Evolutionary conservation across 441 rosid genomes (phyloP), one percentile per base, ranked within the genome.

Genomic region (Arabidopsis lyrata): DNA sequence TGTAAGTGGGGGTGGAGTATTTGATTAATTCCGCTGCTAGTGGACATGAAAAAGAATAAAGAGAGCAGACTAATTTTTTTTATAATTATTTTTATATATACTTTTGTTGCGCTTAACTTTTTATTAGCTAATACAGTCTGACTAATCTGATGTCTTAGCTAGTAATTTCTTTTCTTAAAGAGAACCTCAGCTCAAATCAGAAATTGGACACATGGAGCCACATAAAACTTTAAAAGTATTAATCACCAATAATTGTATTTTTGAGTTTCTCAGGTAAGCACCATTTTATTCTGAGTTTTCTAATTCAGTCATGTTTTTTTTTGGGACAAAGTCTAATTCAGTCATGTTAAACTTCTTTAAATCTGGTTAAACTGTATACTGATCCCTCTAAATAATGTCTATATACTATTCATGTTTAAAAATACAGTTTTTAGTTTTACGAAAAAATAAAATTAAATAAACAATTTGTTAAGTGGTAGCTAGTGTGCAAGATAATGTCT

Each of bases 81-180:
- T 1, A 48, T 18, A 38, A 16, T n/a, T 44, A 8, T 35, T 3
- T 9, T 24, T 24, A 24, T 24, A 6, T 24, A 24, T 24, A 6
- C 27, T 41, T 42, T 39, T 36, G 6, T 34, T 45, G 38, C 35
- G 52, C 39, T n/a, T 44, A 54, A 53, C 36, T 45, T 44, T 24
- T 75, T 44, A 62, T 34, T 75, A 68, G 69, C 70, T 68, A 27
- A 68, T 16, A 75, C 61, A 75, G 49, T 52, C 63, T 53, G 73
- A 61, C 69, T 61, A 75, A 44, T 60, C 56, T 41, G 13, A 60
- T 68, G 64, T 52, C 29, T 50, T 42, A 44, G 22, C 58, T 69
- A 68, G 13, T 52, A 60, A 45, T 39, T 38, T 50, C 1, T 2
- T 22, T 54, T 58, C 44, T 58, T 29, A 13, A 49, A 48, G 50